Conservation (phyloP, 2,329 filamentous ascomycete species). For the Bipolaris sorokiniana region DNA sequence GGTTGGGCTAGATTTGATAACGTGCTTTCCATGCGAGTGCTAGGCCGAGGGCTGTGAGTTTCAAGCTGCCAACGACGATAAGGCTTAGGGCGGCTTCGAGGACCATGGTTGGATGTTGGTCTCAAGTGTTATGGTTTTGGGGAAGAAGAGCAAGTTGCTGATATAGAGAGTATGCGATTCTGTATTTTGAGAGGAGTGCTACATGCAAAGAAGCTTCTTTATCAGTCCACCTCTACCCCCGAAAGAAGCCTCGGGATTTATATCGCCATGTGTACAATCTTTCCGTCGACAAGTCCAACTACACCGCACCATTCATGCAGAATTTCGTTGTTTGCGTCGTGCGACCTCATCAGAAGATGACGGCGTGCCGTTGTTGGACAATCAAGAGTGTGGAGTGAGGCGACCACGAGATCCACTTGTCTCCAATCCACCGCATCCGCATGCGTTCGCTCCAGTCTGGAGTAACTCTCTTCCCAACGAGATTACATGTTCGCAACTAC, state of each 20-base stretch:
- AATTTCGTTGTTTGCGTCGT: background rate
- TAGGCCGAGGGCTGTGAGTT: slow-evolving; percentile 40
- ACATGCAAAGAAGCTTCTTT: background rate
- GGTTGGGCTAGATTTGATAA: slow-evolving; percentile 18
- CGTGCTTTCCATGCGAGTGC: slow-evolving; percentile 36
- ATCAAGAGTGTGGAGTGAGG: background rate
- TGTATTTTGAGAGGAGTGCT: background rate
- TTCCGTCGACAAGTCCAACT: background rate
- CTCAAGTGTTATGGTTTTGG: background rate
- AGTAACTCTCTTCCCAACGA: background rate
- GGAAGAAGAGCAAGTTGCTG: no score
- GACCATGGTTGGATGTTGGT: slow-evolving; percentile 14
- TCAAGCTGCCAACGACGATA: slow-evolving; percentile 36
- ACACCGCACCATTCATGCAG: background rate
- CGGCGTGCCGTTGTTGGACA: background rate
- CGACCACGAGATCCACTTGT: background rate
- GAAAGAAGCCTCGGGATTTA: background rate
- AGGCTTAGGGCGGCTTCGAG: slow-evolving; percentile 31
- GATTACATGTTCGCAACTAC: background rate
- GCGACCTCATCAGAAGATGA: background rate
- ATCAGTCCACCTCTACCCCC: no score
- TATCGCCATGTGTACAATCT: background rate
- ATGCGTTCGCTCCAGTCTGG: background rate
- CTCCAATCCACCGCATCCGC: background rate
- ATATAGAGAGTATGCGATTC: background rate